Evolutionary conservation across 495 filamentous ascomycete genomes (phyloP).

Genomic region (Daldinia childiae): DNA sequence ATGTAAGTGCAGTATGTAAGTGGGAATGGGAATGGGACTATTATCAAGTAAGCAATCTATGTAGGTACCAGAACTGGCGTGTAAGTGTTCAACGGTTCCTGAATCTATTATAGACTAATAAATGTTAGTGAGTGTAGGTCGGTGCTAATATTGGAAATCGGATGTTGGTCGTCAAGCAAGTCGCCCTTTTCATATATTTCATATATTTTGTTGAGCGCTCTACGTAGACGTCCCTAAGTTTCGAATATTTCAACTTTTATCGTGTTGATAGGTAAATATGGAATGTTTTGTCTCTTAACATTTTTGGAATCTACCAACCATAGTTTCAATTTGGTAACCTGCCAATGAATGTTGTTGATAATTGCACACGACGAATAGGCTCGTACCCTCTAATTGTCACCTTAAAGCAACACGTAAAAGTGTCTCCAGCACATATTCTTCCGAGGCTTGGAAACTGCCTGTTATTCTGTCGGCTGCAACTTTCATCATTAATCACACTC

Average conservation of each 20-base stretch:
- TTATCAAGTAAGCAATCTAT: constrained; percentile 3
- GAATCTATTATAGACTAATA: not conserved
- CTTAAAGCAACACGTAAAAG: constrained; percentile 17
- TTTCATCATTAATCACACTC: constrained; percentile 39
- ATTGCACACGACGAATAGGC: constrained; percentile 23
- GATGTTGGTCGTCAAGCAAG: not conserved
- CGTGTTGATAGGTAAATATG: constrained; percentile 35
- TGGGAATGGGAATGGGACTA: not conserved
- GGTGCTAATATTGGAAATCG: constrained; percentile 34
- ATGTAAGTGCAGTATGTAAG: not conserved
- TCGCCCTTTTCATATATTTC: constrained; percentile 12
- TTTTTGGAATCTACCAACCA: constrained; percentile 33
- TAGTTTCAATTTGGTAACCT: constrained; percentile 18
- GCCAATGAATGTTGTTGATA: constrained; percentile 26
- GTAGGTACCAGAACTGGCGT: constrained; percentile 17
- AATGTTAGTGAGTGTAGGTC: constrained; percentile 9
- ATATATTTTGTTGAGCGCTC: constrained; percentile 1
- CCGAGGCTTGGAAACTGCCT: constrained; percentile 13
- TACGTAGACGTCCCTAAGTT: constrained; percentile 15
- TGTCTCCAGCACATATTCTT: constrained; percentile 40
- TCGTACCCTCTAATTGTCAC: constrained; percentile 13
- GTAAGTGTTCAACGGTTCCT: constrained; percentile 9
- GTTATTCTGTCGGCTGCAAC: constrained; percentile 22
- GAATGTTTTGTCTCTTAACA: constrained; percentile 19
- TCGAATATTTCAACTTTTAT: constrained; percentile 19